Percentiles rank a stretch among this genome's conserved stretches.
Conservation (phyloP, 148 eudicot genomes). For the Rhododendron kiyosumense region DNA sequence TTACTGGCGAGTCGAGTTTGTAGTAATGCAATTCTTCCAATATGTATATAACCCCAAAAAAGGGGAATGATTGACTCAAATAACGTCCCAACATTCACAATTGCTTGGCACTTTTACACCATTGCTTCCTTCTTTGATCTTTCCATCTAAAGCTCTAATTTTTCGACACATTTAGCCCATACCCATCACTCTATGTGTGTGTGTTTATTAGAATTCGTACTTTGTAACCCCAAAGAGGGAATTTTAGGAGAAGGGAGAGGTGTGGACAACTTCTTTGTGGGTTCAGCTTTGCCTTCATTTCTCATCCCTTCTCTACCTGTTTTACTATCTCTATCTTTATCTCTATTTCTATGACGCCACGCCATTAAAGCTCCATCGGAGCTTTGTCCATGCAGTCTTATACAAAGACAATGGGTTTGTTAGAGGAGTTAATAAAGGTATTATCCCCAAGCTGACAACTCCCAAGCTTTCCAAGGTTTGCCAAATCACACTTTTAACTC, state of each 20-base stretch:
- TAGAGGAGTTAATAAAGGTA: background rate
- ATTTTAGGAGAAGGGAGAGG: slow-evolving; percentile 1
- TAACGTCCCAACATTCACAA: too few species aligned
- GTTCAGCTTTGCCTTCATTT: background rate
- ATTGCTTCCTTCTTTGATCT: too few species aligned
- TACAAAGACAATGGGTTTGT: background rate
- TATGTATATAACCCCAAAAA: too few species aligned
- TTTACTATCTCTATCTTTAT: background rate
- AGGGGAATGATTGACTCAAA: too few species aligned
- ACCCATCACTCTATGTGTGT: too few species aligned
- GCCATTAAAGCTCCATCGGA: slow-evolving; percentile 5
- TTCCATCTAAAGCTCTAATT: too few species aligned
- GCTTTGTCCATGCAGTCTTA: slow-evolving; percentile 2
- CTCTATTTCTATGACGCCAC: background rate
- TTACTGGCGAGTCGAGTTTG: too few species aligned
- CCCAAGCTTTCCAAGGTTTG: slow-evolving; percentile 3
- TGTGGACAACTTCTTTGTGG: background rate
- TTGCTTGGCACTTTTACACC: too few species aligned
- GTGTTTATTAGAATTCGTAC: too few species aligned
- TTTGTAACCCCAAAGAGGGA: background rate
- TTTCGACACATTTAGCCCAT: too few species aligned
- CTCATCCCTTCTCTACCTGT: background rate
- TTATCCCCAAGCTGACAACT: slow-evolving; percentile 7
- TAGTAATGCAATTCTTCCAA: too few species aligned
- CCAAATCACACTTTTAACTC: background rate